phyloP scores from a whole-genome alignment of 768 basidiomycete genomes.

The Hirschioporus abietinus region DNA sequence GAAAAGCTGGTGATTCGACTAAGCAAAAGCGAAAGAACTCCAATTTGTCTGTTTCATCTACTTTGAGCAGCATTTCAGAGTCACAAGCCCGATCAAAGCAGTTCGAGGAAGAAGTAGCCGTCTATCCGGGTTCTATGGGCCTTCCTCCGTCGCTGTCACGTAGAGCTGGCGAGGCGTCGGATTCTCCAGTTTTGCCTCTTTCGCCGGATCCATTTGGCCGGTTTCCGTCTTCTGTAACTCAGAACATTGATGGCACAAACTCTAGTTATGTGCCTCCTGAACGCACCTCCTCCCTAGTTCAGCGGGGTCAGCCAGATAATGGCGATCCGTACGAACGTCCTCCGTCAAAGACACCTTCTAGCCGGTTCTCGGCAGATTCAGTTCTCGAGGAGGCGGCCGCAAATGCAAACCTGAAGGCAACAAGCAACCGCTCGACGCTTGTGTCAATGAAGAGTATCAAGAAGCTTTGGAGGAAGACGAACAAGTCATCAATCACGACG shows the following conservation, averaged over 20 bases:
- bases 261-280: background rate
- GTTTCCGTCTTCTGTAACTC: conserved; percentile 41
- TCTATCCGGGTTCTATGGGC: conserved; percentile 28
- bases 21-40: conserved; percentile 5
- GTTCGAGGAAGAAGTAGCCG: conserved; percentile 43
- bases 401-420: conserved; percentile 19
- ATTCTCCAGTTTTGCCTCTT: conserved; percentile 71
- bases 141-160: conserved; percentile 22
- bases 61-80: conserved; percentile 39
- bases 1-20: background rate
- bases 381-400: conserved; percentile 26
- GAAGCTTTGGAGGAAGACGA: conserved; percentile 76
- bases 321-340: conserved; percentile 5
- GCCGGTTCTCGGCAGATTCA: conserved; percentile 79
- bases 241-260: background rate
- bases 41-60: conserved; percentile 27
- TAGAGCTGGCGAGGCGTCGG: conserved; percentile 22
- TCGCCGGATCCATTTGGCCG: conserved; percentile 81
- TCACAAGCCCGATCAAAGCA: conserved; percentile 37
- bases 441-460: conserved; percentile 72
- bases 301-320: conserved; percentile 7
- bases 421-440: conserved; percentile 40
- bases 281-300: background rate
- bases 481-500: conserved; percentile 32
- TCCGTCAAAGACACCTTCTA: conserved; percentile 20